These are phyloP conservation scores for Colletotrichum sublineola DNA, from an alignment of 2,329 filamentous ascomycete genomes.

Conservation along the genomic window DNA sequence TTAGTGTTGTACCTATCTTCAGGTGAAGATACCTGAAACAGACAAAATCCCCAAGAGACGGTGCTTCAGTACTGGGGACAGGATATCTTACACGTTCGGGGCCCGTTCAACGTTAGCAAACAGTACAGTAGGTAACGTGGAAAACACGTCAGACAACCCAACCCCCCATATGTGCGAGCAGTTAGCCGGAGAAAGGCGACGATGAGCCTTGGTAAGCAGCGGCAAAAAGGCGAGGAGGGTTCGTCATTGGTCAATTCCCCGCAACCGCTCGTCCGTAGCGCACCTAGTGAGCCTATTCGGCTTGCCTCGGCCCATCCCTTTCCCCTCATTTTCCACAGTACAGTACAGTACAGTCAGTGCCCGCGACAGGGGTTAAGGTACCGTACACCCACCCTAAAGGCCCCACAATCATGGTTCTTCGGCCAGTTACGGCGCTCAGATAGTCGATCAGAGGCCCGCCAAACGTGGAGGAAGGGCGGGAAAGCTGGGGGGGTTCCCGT, in stretches of 20 bases:
- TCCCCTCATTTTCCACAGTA: conserved; percentile 33
- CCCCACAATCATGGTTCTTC: neutral
- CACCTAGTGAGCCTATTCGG: conserved; percentile 12
- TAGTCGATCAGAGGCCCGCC: neutral
- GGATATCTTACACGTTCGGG: conserved; percentile 17
- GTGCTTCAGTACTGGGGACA: conserved; percentile 16
- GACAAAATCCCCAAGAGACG: conserved; percentile 25
- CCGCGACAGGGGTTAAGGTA: neutral
- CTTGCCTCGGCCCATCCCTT: conserved; percentile 43
- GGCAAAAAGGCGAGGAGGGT: conserved; percentile 9
- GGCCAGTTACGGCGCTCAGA: conserved; percentile 18
- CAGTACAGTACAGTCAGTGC: conserved; percentile 4
- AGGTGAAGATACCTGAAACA: neutral
- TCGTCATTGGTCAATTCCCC: conserved; percentile 41
- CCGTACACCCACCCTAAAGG: too few relatives aligned
- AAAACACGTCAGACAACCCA: neutral
- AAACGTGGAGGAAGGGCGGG: conserved; percentile 40
- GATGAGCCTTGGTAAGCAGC: conserved; percentile 37
- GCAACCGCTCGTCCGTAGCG: conserved; percentile 24
- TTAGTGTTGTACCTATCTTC: conserved; percentile 23
- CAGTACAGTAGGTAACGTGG: conserved; percentile 22
- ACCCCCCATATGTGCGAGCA: neutral
- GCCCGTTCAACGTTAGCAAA: neutral
- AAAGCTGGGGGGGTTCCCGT: conserved; percentile 38
- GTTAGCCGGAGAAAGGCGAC: conserved; percentile 26